phyloP scores from a whole-genome alignment of 2,329 filamentous ascomycete genomes.

The Aspergillus oerlinghausenensis region DNA sequence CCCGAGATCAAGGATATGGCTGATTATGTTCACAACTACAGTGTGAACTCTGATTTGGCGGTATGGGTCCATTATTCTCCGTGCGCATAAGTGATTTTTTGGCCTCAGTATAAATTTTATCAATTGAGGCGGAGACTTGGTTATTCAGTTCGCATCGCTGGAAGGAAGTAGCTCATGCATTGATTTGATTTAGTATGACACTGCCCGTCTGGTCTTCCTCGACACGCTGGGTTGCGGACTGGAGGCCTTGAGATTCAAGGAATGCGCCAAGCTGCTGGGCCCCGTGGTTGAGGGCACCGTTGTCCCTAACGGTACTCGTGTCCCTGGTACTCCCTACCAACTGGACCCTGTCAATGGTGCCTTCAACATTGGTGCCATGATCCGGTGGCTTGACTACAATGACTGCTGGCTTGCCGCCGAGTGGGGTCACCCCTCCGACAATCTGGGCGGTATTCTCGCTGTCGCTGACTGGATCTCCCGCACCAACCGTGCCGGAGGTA shows the following conservation, averaged over 20 bases:
- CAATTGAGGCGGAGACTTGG: not conserved
- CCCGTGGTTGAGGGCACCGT: conserved; percentile 85
- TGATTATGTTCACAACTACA: conserved; percentile 86
- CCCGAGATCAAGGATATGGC: conserved; percentile 94
- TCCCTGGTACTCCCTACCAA: conserved; percentile 88
- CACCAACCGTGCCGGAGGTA: conserved; percentile 82
- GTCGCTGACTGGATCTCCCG: conserved; percentile 97
- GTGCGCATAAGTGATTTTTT: not conserved
- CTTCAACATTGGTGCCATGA: conserved; percentile 99
- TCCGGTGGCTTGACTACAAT: conserved; percentile 99
- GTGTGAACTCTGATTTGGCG: conserved; percentile 85
- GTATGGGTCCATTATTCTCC: conserved; percentile 45
- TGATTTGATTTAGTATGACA: conserved; percentile 62
- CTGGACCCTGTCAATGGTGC: conserved; percentile 93
- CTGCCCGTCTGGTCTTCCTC: conserved; percentile 91
- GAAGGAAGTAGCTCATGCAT: not conserved
- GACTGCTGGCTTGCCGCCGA: conserved; percentile 99
- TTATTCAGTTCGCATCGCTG: not conserved
- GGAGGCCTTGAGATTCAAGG: conserved; percentile 89
- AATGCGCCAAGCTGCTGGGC: conserved; percentile 91
- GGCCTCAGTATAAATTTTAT: not conserved
- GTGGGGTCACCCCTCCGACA: conserved; percentile 98
- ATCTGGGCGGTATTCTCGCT: conserved; percentile 91
- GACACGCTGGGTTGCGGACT: conserved; percentile 96
- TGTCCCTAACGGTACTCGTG: conserved; percentile 86